A percentile compares a stretch with the other conserved stretches of the same genome.
These are phyloP conservation scores for Ophiorrhiza pumila DNA, from an alignment of 257 asterid species.

Conservation along the genomic window DNA sequence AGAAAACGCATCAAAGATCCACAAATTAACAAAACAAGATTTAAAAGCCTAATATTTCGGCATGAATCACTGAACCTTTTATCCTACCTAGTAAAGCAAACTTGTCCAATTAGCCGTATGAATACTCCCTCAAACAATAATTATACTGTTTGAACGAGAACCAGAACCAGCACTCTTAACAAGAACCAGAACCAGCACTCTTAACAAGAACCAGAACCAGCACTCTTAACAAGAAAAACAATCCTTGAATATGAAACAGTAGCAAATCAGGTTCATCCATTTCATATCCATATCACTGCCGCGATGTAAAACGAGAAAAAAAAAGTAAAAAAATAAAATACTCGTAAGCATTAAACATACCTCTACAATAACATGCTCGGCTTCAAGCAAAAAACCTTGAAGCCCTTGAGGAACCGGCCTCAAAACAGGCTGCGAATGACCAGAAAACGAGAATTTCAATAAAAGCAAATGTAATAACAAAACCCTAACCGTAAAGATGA, in stretches of 20 bases:
- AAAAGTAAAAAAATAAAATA: neutral
- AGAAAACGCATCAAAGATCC: neutral
- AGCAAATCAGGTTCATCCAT: neutral
- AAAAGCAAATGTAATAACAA: neutral
- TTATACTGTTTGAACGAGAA: neutral
- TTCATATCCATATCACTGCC: no score
- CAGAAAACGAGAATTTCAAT: conserved; percentile 1
- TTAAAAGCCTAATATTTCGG: neutral
- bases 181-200: neutral
- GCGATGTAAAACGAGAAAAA: neutral
- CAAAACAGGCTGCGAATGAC: conserved; percentile 52
- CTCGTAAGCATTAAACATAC: conserved; percentile 28
- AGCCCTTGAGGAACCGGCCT: conserved; percentile 62
- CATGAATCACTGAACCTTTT: neutral
- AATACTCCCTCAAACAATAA: neutral
- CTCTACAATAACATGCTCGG: conserved; percentile 71
- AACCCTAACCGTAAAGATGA: conserved; percentile 20
- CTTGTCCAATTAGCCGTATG: neutral
- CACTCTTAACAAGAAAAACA: no score
- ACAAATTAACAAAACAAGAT: neutral
- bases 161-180: neutral
- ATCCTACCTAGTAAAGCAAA: neutral
- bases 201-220: neutral
- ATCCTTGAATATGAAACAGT: neutral
- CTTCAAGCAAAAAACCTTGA: conserved; percentile 60